Percentiles rank a stretch among this genome's conserved stretches.
Conservation (phyloP, 306 rosid genomes). For the Vachellia pachyceras region DNA sequence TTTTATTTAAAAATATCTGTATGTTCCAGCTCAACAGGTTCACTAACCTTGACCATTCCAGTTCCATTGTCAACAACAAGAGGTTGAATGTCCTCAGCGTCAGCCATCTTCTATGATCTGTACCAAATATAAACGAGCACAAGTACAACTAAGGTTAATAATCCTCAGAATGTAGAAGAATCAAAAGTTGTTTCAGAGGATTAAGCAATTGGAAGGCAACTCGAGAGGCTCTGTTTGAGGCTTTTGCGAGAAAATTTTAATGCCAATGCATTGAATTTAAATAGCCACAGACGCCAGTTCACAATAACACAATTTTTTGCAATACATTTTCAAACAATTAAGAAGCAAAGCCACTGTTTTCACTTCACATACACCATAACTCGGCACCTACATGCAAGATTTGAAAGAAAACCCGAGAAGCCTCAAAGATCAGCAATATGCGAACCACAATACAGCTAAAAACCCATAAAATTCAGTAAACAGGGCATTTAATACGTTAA, state of each 20-base stretch:
- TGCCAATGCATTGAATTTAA: background rate
- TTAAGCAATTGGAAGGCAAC: background rate
- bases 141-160: background rate
- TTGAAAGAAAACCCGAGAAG: background rate
- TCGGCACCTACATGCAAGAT: slow-evolving; percentile 14
- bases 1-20: background rate
- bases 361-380: background rate
- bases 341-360: background rate
- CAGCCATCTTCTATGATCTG: slow-evolving; percentile 56
- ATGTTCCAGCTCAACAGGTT: background rate
- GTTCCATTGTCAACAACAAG: slow-evolving; percentile 73
- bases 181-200: background rate
- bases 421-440: slow-evolving; percentile 37
- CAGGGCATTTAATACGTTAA: background rate
- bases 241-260: background rate
- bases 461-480: background rate
- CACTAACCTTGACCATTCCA: slow-evolving; percentile 69
- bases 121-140: background rate
- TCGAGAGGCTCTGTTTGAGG: background rate
- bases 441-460: background rate
- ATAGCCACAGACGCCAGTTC: background rate
- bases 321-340: slow-evolving; percentile 1
- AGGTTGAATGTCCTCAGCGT: slow-evolving; percentile 68
- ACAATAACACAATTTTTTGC: background rate
- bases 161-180: slow-evolving; percentile 1